Conservation (phyloP, 164 flowering plant species). For the Aristolochia fimbriata region DNA sequence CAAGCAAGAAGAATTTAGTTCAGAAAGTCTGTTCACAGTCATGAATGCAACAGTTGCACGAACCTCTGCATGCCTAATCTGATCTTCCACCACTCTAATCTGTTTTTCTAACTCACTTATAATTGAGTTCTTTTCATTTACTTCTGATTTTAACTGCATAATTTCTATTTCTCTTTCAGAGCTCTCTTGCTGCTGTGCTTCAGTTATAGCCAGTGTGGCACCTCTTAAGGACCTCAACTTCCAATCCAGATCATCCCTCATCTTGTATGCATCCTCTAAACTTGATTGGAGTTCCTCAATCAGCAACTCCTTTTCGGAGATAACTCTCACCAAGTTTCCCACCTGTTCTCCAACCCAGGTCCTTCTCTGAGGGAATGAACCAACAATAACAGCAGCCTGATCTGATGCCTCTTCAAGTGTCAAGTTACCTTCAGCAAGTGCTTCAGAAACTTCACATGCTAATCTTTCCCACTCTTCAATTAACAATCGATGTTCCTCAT, state of each 20-base stretch:
- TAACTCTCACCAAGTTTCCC: conserved; percentile 29
- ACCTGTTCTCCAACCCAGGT: conserved; percentile 63
- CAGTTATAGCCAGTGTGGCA: conserved; percentile 72
- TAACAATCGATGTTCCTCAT: conserved; percentile 28
- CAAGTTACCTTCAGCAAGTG: conserved; percentile 56
- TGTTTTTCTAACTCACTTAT: conserved; percentile 31
- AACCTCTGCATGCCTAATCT: conserved; percentile 30
- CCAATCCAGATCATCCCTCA: conserved; percentile 55
- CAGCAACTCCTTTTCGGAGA: conserved; percentile 63
- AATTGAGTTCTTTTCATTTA: conserved; percentile 25
- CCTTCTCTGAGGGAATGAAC: conserved; percentile 41
- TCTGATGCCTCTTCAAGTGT: conserved; percentile 52
- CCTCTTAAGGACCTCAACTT: conserved; percentile 82
- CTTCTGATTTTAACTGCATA: conserved; percentile 29
- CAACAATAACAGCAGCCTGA: conserved; percentile 43
- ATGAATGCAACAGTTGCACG: conserved; percentile 73
- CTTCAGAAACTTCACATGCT: conserved; percentile 49
- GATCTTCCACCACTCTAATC: conserved; percentile 31
- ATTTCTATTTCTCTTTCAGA: conserved; percentile 57
- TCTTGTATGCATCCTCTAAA: conserved; percentile 59
- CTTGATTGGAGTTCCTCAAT: conserved; percentile 58
- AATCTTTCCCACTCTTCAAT: conserved; percentile 59
- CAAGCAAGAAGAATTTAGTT: conserved; percentile 23
- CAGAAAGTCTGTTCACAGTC: conserved; percentile 55
- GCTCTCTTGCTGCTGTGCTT: conserved; percentile 69